These are phyloP conservation scores for Pythium graminicola DNA, from an alignment of 352 stramenopile species.

Conservation along the genomic window DNA sequence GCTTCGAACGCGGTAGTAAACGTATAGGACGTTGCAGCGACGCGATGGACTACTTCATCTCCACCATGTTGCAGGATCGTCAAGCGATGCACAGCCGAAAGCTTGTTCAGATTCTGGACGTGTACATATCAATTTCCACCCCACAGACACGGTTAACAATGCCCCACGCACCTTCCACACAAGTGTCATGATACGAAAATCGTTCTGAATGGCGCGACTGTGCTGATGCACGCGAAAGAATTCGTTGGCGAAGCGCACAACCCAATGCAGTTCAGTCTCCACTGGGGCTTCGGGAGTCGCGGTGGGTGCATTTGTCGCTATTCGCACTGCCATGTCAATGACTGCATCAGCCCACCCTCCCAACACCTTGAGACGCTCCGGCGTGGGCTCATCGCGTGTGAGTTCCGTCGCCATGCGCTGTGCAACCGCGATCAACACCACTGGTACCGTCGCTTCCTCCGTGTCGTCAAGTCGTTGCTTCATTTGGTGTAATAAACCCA, in stretches of 20 bases:
- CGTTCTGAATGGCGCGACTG: background rate
- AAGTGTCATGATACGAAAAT: slow-evolving; percentile 22
- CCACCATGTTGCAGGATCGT: background rate
- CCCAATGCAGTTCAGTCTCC: background rate
- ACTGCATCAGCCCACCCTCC: slow-evolving; percentile 9
- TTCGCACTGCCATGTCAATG: slow-evolving; percentile 9
- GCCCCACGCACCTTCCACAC: slow-evolving; percentile 19
- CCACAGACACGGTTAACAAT: background rate
- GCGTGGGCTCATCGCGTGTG: background rate
- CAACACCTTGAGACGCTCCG: background rate
- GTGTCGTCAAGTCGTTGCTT: slow-evolving; percentile 1
- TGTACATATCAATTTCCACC: background rate
- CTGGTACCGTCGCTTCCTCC: background rate
- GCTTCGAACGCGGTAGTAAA: slow-evolving; percentile 13
- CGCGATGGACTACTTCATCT: background rate
- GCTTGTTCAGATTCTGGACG: slow-evolving; percentile 19
- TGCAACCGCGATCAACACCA: slow-evolving; percentile 7
- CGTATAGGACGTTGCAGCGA: background rate
- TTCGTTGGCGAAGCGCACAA: slow-evolving; percentile 5
- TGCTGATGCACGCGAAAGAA: slow-evolving; percentile 15
- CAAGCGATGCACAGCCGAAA: slow-evolving; percentile 7
- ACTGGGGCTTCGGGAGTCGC: background rate
- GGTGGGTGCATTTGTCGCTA: background rate
- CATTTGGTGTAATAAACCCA: slow-evolving; percentile 2
- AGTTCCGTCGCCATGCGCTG: slow-evolving; percentile 4